Conservation (phyloP, 495 filamentous ascomycete species). For the Astrothelium macrocarpum region DNA sequence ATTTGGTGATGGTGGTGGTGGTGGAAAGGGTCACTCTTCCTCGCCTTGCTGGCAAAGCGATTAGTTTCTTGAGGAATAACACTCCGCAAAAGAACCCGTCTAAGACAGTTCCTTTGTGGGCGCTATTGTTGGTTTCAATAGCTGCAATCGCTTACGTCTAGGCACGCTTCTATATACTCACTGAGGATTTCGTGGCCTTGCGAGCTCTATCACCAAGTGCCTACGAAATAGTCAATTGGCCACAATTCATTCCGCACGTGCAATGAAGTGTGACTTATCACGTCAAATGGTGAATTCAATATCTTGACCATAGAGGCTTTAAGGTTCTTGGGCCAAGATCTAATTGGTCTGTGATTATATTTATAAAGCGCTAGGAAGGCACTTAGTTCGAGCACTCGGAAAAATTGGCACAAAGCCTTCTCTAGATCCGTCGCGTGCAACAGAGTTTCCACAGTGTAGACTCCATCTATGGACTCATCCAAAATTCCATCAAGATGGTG, state of each 20-base stretch:
- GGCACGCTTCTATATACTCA: conserved; percentile 6
- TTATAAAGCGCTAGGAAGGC: conserved; percentile 42
- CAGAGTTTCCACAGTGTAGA: conserved; percentile 52
- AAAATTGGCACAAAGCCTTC: conserved; percentile 39
- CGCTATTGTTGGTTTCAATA: conserved; percentile 5
- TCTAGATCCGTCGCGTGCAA: conserved; percentile 46
- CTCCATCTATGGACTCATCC: conserved; percentile 38
- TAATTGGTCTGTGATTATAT: not conserved
- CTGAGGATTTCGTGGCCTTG: conserved; percentile 14
- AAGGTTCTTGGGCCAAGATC: no score
- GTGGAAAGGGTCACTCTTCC: no score
- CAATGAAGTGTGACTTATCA: not conserved
- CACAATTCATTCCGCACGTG: conserved; percentile 17
- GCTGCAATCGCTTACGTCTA: not conserved
- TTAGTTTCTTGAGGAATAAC: not conserved
- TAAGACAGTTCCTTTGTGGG: not conserved
- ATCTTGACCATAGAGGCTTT: no score
- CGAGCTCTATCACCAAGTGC: conserved; percentile 12
- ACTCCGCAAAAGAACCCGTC: not conserved
- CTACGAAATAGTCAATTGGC: conserved; percentile 15
- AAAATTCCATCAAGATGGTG: conserved; percentile 40
- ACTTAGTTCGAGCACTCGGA: conserved; percentile 41
- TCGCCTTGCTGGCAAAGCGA: not conserved
- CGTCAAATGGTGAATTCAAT: no score
- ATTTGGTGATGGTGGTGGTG: no score